Conservation (phyloP, 371 early-diverging fungal species). For the Mucor irregularis region DNA sequence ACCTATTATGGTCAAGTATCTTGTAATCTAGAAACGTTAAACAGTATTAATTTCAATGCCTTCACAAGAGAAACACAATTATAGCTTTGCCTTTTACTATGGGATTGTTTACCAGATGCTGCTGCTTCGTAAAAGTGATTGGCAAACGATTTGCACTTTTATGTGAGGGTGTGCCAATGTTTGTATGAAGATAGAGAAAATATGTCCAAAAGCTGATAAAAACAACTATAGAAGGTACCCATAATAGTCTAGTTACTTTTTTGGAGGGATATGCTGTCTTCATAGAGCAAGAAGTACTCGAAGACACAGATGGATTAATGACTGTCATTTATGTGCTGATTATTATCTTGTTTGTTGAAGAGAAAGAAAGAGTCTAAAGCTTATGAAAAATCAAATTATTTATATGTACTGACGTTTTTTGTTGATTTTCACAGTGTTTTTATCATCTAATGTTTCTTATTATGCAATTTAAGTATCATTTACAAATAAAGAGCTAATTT, state of each 20-base stretch:
- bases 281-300: too few relatives aligned
- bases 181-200: constrained; percentile 12
- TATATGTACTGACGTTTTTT: background rate
- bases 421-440: too few relatives aligned
- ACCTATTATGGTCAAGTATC: background rate
- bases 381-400: background rate
- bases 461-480: too few relatives aligned
- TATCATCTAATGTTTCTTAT: too few relatives aligned
- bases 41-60: too few relatives aligned
- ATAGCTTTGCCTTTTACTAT: too few relatives aligned
- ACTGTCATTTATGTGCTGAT: background rate
- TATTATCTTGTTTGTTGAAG: background rate
- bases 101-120: background rate
- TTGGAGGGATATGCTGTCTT: background rate
- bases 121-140: background rate
- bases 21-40: too few relatives aligned
- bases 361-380: background rate
- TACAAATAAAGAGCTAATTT: background rate
- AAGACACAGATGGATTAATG: too few relatives aligned
- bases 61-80: too few relatives aligned
- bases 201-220: constrained; percentile 4
- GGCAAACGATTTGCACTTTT: background rate
- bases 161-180: too few relatives aligned
- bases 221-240: background rate
- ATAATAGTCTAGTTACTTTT: constrained; percentile 5